Evolutionary conservation across 2,329 filamentous ascomycete genomes (phyloP), one percentile per base, ranked within the genome.

Genomic region (Ceratocystis smalleyi): DNA sequence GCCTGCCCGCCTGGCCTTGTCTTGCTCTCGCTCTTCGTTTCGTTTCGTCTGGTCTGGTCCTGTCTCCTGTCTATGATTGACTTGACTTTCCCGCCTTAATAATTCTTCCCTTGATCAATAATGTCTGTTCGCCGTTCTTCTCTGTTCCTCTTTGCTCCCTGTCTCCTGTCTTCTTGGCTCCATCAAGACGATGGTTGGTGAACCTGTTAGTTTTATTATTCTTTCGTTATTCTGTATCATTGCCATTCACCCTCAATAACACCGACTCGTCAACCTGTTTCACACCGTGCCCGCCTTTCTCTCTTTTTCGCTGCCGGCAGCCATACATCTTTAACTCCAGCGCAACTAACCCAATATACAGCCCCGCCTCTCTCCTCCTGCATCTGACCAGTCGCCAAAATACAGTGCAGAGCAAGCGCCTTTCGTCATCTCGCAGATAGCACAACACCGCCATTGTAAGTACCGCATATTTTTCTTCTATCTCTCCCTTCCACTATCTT

Each of bases 21-120:
- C 61, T 40, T 55, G 62, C 27, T 45, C 62, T 64, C n/a, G 43
- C 35, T 27, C 59, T 40, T 43, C 55, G 54, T 61, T 59, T 65
- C 63, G 62, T 65, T 65, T 65, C 57, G 59, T 65, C 59, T 65
- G 63, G 51, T 55, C 27, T 49, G 10, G 35, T 40, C 35, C 35
- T 40, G 35, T 40, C 35, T 40, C 35, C 35, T 32, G 57, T 51
- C 24, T 49, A 32, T 60, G 57, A 45, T 45, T 61, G 63, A n/a
- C 63, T 64, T 59, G 43, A 40, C 43, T 19, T 24, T n/a, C 10
- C 35, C 35, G 30, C 27, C 15, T 17, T 32, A 5, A 64, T 54
- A 40, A 40, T 15, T 2, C 35, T 61, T 45, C 54, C 27, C 54
- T 57, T 32, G 27, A 27, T 32, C 54, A n/a, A 57, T n/a, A 32